A percentile compares a stretch with the other conserved stretches of the same genome.
These are phyloP conservation scores for Cryptococcus floricola DNA, from an alignment of 1,284 basidiomycete species.

Conservation along the genomic window DNA sequence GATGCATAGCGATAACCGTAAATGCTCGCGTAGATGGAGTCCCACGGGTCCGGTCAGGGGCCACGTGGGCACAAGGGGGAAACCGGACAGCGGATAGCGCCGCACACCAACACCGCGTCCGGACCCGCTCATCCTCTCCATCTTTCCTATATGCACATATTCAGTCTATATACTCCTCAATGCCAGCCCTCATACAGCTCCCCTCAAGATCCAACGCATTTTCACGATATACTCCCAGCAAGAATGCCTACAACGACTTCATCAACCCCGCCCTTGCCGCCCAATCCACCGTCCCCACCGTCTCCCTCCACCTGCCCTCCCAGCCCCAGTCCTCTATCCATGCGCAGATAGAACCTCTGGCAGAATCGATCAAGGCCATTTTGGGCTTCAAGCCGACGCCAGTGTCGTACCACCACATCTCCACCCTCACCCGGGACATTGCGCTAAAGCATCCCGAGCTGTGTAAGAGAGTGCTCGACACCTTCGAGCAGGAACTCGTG, in stretches of 20 bases:
- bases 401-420: conserved; percentile 30
- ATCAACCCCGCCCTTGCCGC: conserved; percentile 9
- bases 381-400: conserved; percentile 23
- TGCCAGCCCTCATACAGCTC: conserved; percentile 27
- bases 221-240: conserved; percentile 30
- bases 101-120: no score
- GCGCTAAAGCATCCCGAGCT: conserved; percentile 26
- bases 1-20: not conserved
- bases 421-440: conserved; percentile 21
- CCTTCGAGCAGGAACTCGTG: conserved; percentile 23
- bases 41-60: not conserved
- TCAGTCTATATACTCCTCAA: not conserved
- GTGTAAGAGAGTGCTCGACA: conserved; percentile 2
- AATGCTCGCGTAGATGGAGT: not conserved
- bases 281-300: no score
- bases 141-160: no score
- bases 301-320: no score
- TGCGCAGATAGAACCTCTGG: conserved; percentile 11
- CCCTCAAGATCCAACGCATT: conserved; percentile 30
- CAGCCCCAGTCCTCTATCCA: conserved; percentile 4
- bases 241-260: conserved; percentile 39
- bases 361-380: conserved; percentile 21
- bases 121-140: not conserved
- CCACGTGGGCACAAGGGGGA: not conserved
- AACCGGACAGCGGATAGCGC: not conserved